Percentiles rank a stretch among this genome's conserved stretches.
Conservation (phyloP, 2,329 filamentous ascomycete genomes). For the Magnaporthiopsis rhizophila region DNA sequence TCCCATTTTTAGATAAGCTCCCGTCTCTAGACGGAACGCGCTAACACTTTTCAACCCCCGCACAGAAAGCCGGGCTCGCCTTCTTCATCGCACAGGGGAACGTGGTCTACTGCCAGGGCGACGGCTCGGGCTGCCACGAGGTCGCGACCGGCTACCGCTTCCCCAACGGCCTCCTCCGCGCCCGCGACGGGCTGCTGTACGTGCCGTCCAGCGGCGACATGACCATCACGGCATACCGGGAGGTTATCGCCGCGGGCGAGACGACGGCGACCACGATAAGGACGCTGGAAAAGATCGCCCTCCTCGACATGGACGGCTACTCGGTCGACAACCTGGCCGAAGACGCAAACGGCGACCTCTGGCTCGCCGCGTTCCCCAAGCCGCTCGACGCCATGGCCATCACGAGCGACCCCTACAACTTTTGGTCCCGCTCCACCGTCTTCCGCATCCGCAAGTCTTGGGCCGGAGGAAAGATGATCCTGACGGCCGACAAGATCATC, state of each 20-base stretch:
- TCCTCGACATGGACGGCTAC: conserved; percentile 14
- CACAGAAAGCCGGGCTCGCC: conserved; percentile 14
- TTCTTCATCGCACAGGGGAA: conserved; percentile 19
- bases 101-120: conserved; percentile 19
- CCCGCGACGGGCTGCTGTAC: conserved; percentile 21
- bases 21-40: too few relatives aligned
- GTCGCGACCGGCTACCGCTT: conserved; percentile 16
- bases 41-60: not conserved
- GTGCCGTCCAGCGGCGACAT: conserved; percentile 20
- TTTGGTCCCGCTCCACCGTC: conserved; percentile 12
- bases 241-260: conserved; percentile 1
- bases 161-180: conserved; percentile 24
- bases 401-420: conserved; percentile 15
- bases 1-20: too few relatives aligned
- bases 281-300: conserved; percentile 4
- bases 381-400: conserved; percentile 11
- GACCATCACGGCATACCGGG: conserved; percentile 14
- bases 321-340: conserved; percentile 20
- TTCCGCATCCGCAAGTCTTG: conserved; percentile 15
- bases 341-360: conserved; percentile 19
- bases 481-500: conserved; percentile 18
- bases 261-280: not conserved
- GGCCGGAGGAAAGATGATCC: conserved; percentile 4
- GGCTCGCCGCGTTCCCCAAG: conserved; percentile 17
- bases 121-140: conserved; percentile 14